Evolutionary conservation across 2,329 filamentous ascomycete species (phyloP), one percentile per base, ranked within the genome.

Genomic region (Seiridium unicorne): DNA sequence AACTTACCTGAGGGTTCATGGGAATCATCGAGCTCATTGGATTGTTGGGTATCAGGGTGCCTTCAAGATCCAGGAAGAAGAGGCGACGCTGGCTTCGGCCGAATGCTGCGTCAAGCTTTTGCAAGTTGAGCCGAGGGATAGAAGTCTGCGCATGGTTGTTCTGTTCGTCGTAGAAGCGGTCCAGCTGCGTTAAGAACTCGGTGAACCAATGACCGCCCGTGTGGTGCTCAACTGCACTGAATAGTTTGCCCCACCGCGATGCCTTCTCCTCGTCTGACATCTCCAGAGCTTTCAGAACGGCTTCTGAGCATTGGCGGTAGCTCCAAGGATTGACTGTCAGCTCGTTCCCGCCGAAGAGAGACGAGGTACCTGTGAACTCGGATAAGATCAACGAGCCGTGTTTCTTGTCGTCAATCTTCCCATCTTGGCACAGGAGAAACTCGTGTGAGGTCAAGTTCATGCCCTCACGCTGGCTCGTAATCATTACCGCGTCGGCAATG

Each of bases 381-480:
- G 92, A 97, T 58, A 98, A 80, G 65, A 98, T 97, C 48, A 98
- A 81, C 1, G 93, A 93, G 2, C 92, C 92, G 69, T 95, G 88
- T 75, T 92, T 93, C 78, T 93, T 93, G 60, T 88, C 79, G 2
- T 82, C 77, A 56, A 83, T 81, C 65, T 85, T 85, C 46, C 93
- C 93, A 69, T 98, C 94, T 71, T 98, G 94, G 70, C 93, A 97
- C 66, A 92, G 91, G 40, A 97, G 84, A 70, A 93, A 98, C 73
- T 98, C 94, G 72, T 98, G 95, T 5, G 91, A 93, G 0, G 94
- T 97, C 59, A 98, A 77, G 72, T 97, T 98, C 95, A 98, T 98
- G 63, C 94, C 94, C 73, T 98, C 94, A 57, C 95, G 92, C 68
- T 98, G 87, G 71, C 92, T 96, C 2, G 94, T 96, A 69, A 98